Base-by-base conservation (phyloP, 2,329 filamentous ascomycete genomes). In the Aspergillus ibericus region DNA sequence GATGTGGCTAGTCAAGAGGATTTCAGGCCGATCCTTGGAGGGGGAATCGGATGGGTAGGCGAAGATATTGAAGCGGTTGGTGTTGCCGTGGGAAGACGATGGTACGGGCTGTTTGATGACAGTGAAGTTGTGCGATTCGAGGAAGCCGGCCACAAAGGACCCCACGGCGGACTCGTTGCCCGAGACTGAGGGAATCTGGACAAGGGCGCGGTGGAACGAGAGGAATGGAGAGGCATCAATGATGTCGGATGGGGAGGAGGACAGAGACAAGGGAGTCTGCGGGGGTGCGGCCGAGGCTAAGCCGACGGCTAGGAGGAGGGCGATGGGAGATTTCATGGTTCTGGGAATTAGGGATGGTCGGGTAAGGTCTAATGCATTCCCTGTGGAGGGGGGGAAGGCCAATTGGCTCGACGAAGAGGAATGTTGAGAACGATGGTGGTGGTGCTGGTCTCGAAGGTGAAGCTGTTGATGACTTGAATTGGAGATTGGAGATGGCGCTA, bases 171-270 rank as follows among this genome's bases (percentile, higher is more conserved):
- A 77, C 72, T 96, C 92, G 61, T 88, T 82, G 47, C 84, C 85
- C 3, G 84, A 87, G 62, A 92, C 83, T 0, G 91, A 96, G 51
- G 88, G 82, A 46, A 88, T 88, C 58, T 88, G 81, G 29, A 93
- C 82, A n/a, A 96, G 85, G 15, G 85, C 83, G 54, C 87, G 85
- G 77, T 96, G 92, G 12, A 96, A 82, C 16, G 82, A 81, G 44
- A 96, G 81, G 0, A 96, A 82, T 2, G 77, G 75, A 1, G 77
- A 79, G 18, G 63, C 64, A n/a, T 71, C 67, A 50, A 80, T 77
- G 38, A 78, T 68, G 40, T 74, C 63, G 5, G 75, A 51, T 53
- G 34, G 36, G 38, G 29, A 22, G 48, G 44, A 55, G 44, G 42
- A 36, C 36, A 53, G 18, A 8, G 46, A 36, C 18, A 61, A 38